Base-by-base conservation (phyloP, 345 rosid species). In the Salix purpurea region DNA sequence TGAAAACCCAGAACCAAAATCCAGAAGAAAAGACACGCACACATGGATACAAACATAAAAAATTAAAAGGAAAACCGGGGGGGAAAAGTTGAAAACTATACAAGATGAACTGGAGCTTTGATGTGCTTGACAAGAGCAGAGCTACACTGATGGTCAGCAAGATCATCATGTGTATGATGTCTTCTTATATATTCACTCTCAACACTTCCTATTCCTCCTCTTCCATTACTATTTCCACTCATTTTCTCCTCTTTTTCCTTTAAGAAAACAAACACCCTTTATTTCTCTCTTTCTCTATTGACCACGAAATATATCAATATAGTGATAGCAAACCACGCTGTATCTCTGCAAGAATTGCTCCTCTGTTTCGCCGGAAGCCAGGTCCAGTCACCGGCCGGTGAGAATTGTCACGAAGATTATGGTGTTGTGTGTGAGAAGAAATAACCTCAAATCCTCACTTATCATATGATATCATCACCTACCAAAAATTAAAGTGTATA, bases 71-170 rank as follows among this genome's bases (percentile, higher is more conserved):
- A 48, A 23, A 68, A 21, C 71, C 36, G 81, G 77, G 58, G 68
- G 21, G 74, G 48, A 75, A 81, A 70, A 74, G 80, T 77, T 78
- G 34, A 46, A 71, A 34, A 18, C 11, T 3, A 84, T 90, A 95
- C 97, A n/a, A 90, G 96, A 79, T 87, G 97, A 84, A 95, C 89
- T 72, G 99, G 97, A 79, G 97, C 97, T 81, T 87, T 91, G 96
- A 93, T 87, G 81, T 89, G 96, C 81, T 91, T 93, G 46, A 87
- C 83, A 77, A 95, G 93, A 40, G 90, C 85, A 61, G 98, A 91
- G 78, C 85, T 85, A 79, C 96, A 90, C 98, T 95, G 99, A 79
- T 91, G 84, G 65, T 85, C 88, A 23, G 78, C 65, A 21, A 85
- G 86, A 84, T 91, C 88, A 84, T 90, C 86, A 60, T 87, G 97